Evolutionary conservation across 1,139 yeast species (phyloP), one percentile per base, ranked within the genome.

Genomic region (Geotrichum reessii): DNA sequence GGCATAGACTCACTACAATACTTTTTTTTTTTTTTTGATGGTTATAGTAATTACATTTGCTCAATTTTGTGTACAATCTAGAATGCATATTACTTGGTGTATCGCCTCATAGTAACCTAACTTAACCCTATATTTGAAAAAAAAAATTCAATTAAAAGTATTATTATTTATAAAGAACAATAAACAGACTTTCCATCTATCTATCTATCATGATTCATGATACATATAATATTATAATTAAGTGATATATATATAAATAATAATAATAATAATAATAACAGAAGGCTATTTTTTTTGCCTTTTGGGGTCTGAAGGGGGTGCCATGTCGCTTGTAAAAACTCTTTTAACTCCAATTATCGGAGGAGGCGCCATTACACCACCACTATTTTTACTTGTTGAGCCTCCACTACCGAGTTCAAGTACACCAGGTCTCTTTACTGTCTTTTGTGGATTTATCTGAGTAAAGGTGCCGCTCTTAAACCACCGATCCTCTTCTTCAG

Each of bases 401-500:
- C 50, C 27, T 8, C 54, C 54, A 27, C 56, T 53, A 21, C 63
- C 63, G 37, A 63, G 50, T 31, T 57, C 62, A n/a, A 63, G 28
- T n/a, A 56, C 56, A 24, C 56, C 53, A 12, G 53, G 47, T 3
- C 61, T 44, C 44, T 52, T 52, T 37, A 57, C 56, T 5, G 66
- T 54, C 37, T 31, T 31, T 31, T 4, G 12, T 8, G 37, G 37
- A n/a, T 52, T 55, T 21, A 69, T 61, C 56, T 63, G 66, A 12
- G 72, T 67, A 55, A 68, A 71, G 0, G 69, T 67, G 14, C 74
- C 74, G 24, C 65, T 65, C 9, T 62, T 62, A 56, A 71, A 71
- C 74, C 74, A 71, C 19, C 67, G 60, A 55, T 71, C 69, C 19
- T 56, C 61, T 12, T 65, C 61, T 8, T 56, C 59, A 4, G 54